Evolutionary conservation across 176 grass and related monocot genomes (phyloP).

Genomic region (Aechmea fasciata): DNA sequence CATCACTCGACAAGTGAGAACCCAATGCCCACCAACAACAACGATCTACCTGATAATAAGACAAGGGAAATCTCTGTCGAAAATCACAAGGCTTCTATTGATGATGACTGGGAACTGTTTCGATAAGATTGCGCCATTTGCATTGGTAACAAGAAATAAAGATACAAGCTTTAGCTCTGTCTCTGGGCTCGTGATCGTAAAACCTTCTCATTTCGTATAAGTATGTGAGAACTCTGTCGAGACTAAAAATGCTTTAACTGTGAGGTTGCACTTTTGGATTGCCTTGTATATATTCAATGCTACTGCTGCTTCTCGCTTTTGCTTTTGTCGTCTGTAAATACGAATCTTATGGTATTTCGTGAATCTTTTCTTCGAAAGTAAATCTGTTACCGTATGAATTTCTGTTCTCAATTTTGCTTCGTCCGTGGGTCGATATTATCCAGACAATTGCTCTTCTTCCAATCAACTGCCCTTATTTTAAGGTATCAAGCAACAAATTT

Average conservation of each 20-base stretch:
- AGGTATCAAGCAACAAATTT: no score
- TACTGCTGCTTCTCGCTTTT: background rate
- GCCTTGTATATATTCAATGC: background rate
- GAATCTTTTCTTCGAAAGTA: no score
- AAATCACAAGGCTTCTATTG: slow-evolving; percentile 8
- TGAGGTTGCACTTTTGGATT: background rate
- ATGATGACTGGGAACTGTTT: slow-evolving; percentile 45
- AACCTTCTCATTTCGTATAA: background rate
- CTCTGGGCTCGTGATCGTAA: background rate
- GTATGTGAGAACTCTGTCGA: background rate
- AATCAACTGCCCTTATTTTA: no score
- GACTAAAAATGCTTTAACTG: background rate
- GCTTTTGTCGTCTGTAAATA: background rate
- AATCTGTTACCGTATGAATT: no score
- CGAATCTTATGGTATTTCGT: background rate
- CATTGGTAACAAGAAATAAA: background rate
- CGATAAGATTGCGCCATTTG: background rate
- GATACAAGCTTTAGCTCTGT: background rate
- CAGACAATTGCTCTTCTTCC: no score
- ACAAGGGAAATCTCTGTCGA: slow-evolving; percentile 10
- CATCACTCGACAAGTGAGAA: slow-evolving; percentile 15
- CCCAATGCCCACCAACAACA: background rate
- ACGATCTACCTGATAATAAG: slow-evolving; percentile 13
- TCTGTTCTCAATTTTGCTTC: no score
- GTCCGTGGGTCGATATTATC: no score